Evolutionary conservation across 192 early-diverging fungal species (phyloP), one percentile per base, ranked within the genome.

Genomic region (Helicostylum pulchrum): DNA sequence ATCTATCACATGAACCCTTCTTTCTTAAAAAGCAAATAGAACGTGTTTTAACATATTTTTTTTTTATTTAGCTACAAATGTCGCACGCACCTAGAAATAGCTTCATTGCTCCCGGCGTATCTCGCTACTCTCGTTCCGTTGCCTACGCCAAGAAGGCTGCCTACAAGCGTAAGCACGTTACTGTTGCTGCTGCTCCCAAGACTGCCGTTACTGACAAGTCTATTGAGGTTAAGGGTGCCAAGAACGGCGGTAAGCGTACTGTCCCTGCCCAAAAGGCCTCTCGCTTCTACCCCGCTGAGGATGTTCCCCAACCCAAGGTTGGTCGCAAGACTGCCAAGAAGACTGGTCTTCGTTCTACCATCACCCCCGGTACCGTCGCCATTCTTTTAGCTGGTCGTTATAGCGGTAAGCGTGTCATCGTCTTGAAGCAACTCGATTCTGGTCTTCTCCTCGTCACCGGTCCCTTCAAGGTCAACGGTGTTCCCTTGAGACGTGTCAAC

Each of bases 361-460:
- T 99, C 85, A 94, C 91, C 61, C 93, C 97, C 67, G 97, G 97
- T 63, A 96, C 96, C 80, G 90, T 99, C 68, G 85, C 98, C 59
- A 98, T 99, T 75, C 84, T 99, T 65, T 84, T 99, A 65, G 83
- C 83, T 36, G 96, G 97, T 73, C 90, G 94, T 66, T 98, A 90
- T 92, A 90, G 93, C 62, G 97, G 97, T 65, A 97, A 97, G 90
- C 89, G 96, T 66, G 97, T 99, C 64, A 96, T 99, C 57, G 97
- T 94, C 86, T 86, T 99, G 78, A 97, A 95, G 88, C 92, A 94
- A 82, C 89, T 99, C 73, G 79, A 84, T 64, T 92, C 92, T 70
- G 97, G 97, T 68, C 87, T 99, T 65, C 83, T 99, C 56, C 87
- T 99, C 66, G 92, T 99, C 70, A 91, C 95, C 64, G 97, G 97